These are phyloP conservation scores for Talaromyces albobiverticillius DNA, from an alignment of 2,329 filamentous ascomycete species.

Conservation along the genomic window DNA sequence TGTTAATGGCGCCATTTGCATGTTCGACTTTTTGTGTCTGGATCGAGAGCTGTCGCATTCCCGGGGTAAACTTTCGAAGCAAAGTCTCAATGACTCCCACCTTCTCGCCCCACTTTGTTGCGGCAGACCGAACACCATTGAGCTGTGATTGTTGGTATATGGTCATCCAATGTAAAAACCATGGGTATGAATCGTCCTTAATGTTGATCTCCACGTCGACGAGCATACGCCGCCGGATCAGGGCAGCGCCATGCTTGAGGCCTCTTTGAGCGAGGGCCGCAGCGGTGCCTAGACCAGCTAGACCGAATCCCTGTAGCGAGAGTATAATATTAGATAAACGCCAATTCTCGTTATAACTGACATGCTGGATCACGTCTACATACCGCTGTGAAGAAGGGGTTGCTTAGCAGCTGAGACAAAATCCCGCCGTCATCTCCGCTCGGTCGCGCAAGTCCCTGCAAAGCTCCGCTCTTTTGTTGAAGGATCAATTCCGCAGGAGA, in stretches of 20 bases:
- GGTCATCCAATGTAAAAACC: slow-evolving; percentile 93
- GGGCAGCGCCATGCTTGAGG: slow-evolving; percentile 65
- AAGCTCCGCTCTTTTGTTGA: slow-evolving; percentile 32
- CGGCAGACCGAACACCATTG: slow-evolving; percentile 49
- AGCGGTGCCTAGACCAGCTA: slow-evolving; percentile 81
- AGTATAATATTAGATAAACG: neutral
- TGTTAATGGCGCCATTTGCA: slow-evolving; percentile 67
- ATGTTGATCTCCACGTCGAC: slow-evolving; percentile 95
- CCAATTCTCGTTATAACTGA: too few relatives aligned
- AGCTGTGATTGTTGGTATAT: slow-evolving; percentile 68
- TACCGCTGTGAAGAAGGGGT: slow-evolving; percentile 52
- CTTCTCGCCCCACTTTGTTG: slow-evolving; percentile 24
- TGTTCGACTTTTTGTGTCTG: slow-evolving; percentile 61
- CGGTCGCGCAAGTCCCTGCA: slow-evolving; percentile 26
- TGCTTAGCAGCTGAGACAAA: slow-evolving; percentile 44
- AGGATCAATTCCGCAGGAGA: slow-evolving; percentile 35
- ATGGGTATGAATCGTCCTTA: slow-evolving; percentile 88
- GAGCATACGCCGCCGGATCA: slow-evolving; percentile 79
- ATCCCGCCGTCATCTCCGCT: slow-evolving; percentile 37
- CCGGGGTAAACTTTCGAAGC: slow-evolving; percentile 57
- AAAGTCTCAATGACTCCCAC: slow-evolving; percentile 50
- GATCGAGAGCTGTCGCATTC: slow-evolving; percentile 63
- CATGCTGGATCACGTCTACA: slow-evolving; percentile 10
- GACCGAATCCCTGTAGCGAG: slow-evolving; percentile 68
- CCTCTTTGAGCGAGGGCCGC: slow-evolving; percentile 78